Conservation (phyloP, 139 green algal species). For the Coccomyxa sp. region DNA sequence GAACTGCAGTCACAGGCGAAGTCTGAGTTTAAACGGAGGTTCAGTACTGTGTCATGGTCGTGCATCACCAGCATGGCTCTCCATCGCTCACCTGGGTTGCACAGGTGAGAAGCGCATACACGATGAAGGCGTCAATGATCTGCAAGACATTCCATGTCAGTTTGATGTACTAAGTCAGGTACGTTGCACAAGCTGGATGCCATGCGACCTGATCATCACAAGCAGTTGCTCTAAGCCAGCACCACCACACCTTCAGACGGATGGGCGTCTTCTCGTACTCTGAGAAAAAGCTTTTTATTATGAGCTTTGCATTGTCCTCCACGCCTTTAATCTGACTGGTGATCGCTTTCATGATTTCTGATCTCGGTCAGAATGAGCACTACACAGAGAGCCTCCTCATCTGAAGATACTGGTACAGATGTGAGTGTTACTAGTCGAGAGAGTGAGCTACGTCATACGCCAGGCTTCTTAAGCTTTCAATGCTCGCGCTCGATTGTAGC, state of each 20-base stretch:
- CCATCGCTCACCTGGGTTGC: constrained; percentile 40
- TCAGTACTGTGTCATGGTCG: no score
- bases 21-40: background rate
- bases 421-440: no score
- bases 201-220: background rate
- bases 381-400: no score
- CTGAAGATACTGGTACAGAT: no score
- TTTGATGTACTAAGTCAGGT: background rate
- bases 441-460: no score
- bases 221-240: background rate
- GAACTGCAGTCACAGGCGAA: constrained; percentile 48
- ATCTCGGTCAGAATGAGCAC: background rate
- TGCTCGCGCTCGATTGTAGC: no score
- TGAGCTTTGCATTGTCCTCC: background rate
- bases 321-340: background rate
- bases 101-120: constrained; percentile 51
- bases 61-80: background rate
- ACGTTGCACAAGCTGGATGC: background rate
- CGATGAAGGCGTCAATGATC: constrained; percentile 60
- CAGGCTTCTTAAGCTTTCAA: no score
- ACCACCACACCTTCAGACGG: constrained; percentile 55
- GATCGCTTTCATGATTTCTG: background rate
- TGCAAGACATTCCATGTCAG: constrained; percentile 11
- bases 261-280: constrained; percentile 73
- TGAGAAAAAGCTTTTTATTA: constrained; percentile 21